Evolutionary conservation across 2,329 filamentous ascomycete species (phyloP), one percentile per base, ranked within the genome.

Genomic region (Cyclaneusma minus): DNA sequence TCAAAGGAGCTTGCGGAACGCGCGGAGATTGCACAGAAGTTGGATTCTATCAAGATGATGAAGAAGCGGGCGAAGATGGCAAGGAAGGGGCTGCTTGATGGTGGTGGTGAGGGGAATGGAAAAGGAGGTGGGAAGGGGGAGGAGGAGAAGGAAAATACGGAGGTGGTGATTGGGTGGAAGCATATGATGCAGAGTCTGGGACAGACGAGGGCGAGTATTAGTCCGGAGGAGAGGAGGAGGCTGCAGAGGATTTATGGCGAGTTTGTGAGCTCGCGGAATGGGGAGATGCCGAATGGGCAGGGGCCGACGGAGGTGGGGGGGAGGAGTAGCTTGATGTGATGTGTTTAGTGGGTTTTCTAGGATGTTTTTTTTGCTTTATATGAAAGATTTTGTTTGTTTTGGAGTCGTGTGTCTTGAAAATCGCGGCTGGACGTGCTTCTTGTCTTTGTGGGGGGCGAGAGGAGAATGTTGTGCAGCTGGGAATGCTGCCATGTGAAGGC

Each of bases 281-380:
- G 89, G 6, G 85, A 95, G 58, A 84, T 98, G 82, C 82, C 75
- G 33, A 87, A 79, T 51, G 89, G 89, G 2, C 82, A 95, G 52
- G 84, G 80, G 0, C 80, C 78, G 30, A 91, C 75, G 50, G 89
- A 95, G 53, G 72, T 98, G 54, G 89, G 89, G 6, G 89, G 85
- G 9, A 63, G 89, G 47, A 87, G 78, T 41, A 95, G 84, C 54
- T 60, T 98, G 52, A 95, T 95, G 89, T 94, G n/a, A n/a, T n/a
- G n/a, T n/a, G n/a, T n/a, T n/a, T n/a, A n/a, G n/a, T n/a, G n/a
- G n/a, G n/a, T n/a, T n/a, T n/a, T n/a, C n/a, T n/a, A n/a, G n/a
- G n/a, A n/a, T n/a, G n/a, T n/a, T n/a, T n/a, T n/a, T n/a, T n/a
- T n/a, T n/a, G n/a, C n/a, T n/a, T n/a, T n/a, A n/a, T n/a, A n/a